phyloP scores from a whole-genome alignment of 2,329 filamentous ascomycete species.

The Exophiala sp. region DNA sequence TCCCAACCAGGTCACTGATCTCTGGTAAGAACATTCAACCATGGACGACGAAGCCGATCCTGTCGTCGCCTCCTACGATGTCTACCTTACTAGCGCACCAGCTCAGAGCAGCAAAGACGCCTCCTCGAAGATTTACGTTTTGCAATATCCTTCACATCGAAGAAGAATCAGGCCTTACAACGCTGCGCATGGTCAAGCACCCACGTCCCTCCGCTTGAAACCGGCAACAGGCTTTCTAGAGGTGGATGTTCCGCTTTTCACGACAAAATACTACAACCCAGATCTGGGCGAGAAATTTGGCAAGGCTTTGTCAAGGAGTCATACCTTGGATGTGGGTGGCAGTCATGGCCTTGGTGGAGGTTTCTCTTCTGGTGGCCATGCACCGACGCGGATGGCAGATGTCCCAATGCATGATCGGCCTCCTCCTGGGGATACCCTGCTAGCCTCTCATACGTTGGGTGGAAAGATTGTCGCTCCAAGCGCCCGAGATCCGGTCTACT shows the following conservation, averaged over 20 bases:
- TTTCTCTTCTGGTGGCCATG: constrained; percentile 61
- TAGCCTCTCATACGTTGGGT: constrained; percentile 79
- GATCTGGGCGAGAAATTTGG: constrained; percentile 81
- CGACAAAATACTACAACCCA: constrained; percentile 72
- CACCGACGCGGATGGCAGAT: constrained; percentile 29
- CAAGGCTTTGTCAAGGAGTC: constrained; percentile 62
- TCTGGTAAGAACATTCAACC: not conserved
- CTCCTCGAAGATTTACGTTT: constrained; percentile 62
- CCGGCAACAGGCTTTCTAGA: constrained; percentile 78
- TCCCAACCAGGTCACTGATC: not conserved
- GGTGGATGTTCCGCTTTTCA: constrained; percentile 81
- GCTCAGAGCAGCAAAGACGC: not conserved
- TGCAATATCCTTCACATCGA: constrained; percentile 82
- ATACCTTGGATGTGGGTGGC: constrained; percentile 56
- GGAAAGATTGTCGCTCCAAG: constrained; percentile 70
- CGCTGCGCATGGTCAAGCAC: constrained; percentile 52
- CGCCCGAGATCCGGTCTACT: constrained; percentile 71
- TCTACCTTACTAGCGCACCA: constrained; percentile 68
- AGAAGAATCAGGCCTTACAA: constrained; percentile 62
- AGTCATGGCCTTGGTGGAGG: constrained; percentile 69
- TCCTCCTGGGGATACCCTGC: constrained; percentile 65
- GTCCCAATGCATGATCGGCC: constrained; percentile 59
- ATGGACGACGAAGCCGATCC: constrained; percentile 53
- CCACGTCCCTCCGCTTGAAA: constrained; percentile 78
- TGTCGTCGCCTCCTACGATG: constrained; percentile 71